These are phyloP conservation scores for Entelexis paramagnoliae DNA, from an alignment of 1,139 yeast genomes.

Conservation along the genomic window DNA sequence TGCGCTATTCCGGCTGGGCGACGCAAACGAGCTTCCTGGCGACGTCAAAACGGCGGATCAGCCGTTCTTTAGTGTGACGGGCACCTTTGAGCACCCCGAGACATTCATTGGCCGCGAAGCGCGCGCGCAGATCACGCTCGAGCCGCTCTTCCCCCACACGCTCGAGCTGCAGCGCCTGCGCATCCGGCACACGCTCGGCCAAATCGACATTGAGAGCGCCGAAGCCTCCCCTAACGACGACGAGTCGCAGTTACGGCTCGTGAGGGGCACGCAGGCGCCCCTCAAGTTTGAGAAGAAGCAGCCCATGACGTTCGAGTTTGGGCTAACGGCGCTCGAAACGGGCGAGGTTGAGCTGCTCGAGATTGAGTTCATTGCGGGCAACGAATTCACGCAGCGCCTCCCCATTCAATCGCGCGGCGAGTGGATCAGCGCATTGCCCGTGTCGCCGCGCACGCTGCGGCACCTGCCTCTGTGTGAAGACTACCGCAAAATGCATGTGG, in stretches of 20 bases:
- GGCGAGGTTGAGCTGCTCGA: constrained; percentile 19
- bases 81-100: constrained; percentile 13
- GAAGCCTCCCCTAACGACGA: too few species aligned
- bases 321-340: constrained; percentile 15
- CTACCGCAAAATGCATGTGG: constrained; percentile 5
- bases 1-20: constrained; percentile 14
- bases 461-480: constrained; percentile 14
- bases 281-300: constrained; percentile 9
- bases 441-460: constrained; percentile 2
- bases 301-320: constrained; percentile 19
- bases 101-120: constrained; percentile 22
- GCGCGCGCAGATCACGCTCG: constrained; percentile 19
- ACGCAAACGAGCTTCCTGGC: constrained; percentile 1
- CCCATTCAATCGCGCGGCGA: constrained; percentile 1
- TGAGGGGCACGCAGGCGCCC: not conserved
- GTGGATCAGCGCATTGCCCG: constrained; percentile 10
- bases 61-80: constrained; percentile 17
- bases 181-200: constrained; percentile 12
- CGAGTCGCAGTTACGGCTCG: not conserved
- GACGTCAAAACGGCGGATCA: not conserved
- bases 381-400: constrained; percentile 16
- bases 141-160: constrained; percentile 16
- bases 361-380: constrained; percentile 11
- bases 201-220: not conserved
- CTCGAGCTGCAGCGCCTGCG: constrained; percentile 11